Percentiles rank a stretch among this genome's conserved stretches.
Conservation (phyloP, 768 basidiomycete species). For the Trametes punicea region DNA sequence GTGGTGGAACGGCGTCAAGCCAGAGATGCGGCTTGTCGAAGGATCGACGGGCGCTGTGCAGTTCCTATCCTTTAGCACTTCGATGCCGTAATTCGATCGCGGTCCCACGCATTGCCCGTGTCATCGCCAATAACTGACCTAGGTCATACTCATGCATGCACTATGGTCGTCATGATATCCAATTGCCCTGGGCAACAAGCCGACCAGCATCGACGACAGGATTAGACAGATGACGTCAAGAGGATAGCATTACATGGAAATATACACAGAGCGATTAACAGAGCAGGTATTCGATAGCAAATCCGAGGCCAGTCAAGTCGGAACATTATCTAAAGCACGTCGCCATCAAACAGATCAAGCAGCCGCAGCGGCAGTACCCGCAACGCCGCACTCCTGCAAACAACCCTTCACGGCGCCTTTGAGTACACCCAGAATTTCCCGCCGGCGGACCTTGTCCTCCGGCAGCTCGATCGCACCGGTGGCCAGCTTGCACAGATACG, state of each 20-base stretch:
- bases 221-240: not conserved
- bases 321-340: not conserved
- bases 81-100: not conserved
- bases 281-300: conserved; percentile 8
- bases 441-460: conserved; percentile 48
- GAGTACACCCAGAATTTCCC: conserved; percentile 52
- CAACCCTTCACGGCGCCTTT: conserved; percentile 41
- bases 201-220: too few relatives aligned
- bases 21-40: conserved; percentile 22
- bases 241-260: conserved; percentile 5
- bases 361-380: not conserved
- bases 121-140: not conserved
- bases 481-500: conserved; percentile 65
- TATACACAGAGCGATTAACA: conserved; percentile 17
- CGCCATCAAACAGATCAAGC: not conserved
- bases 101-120: not conserved
- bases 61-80: conserved; percentile 2
- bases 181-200: too few relatives aligned
- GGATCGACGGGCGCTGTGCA: conserved; percentile 14
- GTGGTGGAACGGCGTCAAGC: conserved; percentile 75
- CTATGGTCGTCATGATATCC: too few relatives aligned
- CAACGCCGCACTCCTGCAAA: conserved; percentile 11
- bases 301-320: not conserved
- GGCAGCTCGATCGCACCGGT: conserved; percentile 51
- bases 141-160: too few relatives aligned